Conservation (phyloP, 2,329 filamentous ascomycete genomes). For the Dactylellina leptospora region DNA sequence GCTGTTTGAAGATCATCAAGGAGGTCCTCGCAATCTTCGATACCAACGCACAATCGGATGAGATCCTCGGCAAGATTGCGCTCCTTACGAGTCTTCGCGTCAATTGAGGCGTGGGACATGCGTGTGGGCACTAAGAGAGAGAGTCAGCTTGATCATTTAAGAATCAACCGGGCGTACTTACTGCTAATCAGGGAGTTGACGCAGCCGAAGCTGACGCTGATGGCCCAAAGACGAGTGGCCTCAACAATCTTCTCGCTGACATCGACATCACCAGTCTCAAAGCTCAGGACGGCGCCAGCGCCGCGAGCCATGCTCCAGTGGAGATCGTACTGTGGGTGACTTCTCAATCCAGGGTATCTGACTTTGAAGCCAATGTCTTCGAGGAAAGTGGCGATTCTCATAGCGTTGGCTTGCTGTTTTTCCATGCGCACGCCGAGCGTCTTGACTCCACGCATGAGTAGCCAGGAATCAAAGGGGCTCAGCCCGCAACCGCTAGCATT, state of each 20-base stretch:
- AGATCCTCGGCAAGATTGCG: constrained; percentile 95
- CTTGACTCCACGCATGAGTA: constrained; percentile 94
- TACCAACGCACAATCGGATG: constrained; percentile 93
- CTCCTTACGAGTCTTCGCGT: constrained; percentile 88
- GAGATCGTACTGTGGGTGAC: constrained; percentile 93
- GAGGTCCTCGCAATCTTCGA: constrained; percentile 86
- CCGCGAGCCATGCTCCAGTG: constrained; percentile 96
- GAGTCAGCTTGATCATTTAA: not conserved
- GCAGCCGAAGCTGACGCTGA: constrained; percentile 96
- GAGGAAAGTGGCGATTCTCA: constrained; percentile 89
- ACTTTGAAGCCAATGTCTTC: constrained; percentile 92
- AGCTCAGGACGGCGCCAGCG: constrained; percentile 90
- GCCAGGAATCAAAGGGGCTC: constrained; percentile 93
- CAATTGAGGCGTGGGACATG: constrained; percentile 99
- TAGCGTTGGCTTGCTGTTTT: constrained; percentile 93
- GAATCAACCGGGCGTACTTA: constrained; percentile 1
- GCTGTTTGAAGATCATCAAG: constrained; percentile 92
- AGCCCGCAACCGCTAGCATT: constrained; percentile 95
- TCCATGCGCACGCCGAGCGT: constrained; percentile 98
- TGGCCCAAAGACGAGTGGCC: constrained; percentile 88
- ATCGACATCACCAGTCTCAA: constrained; percentile 87
- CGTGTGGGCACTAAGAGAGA: constrained; percentile 77
- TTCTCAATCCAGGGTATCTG: constrained; percentile 90
- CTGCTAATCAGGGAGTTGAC: constrained; percentile 97
- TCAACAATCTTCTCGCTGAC: constrained; percentile 94